Evolutionary conservation across 495 filamentous ascomycete species (phyloP).

Genomic region (Rhypophila decipiens): DNA sequence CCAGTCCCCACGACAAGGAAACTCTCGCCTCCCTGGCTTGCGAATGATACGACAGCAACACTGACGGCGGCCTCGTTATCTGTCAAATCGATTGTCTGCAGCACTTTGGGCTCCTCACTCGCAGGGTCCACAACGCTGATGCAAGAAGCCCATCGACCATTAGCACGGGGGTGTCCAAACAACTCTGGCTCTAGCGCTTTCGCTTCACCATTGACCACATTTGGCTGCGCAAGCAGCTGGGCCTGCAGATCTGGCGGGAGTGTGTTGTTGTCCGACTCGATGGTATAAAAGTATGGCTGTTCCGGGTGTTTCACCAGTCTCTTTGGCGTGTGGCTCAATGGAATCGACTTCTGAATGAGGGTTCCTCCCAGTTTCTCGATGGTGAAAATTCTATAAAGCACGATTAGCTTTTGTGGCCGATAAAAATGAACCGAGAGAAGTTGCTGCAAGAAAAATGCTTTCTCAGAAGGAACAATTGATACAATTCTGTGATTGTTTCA

Average conservation of each 20-base stretch:
- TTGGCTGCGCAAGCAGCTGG: slow-evolving; percentile 59
- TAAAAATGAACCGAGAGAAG: neutral
- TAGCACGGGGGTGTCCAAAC: slow-evolving; percentile 80
- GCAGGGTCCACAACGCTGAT: slow-evolving; percentile 85
- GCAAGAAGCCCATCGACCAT: slow-evolving; percentile 89
- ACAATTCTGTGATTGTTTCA: slow-evolving; percentile 20
- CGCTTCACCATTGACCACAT: slow-evolving; percentile 63
- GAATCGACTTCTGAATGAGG: slow-evolving; percentile 79
- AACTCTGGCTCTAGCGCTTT: slow-evolving; percentile 67
- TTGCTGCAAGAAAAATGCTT: slow-evolving; percentile 18
- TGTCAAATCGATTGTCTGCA: slow-evolving; percentile 71
- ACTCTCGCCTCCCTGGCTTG: slow-evolving; percentile 78
- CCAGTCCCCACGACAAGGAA: slow-evolving; percentile 92
- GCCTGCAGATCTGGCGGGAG: slow-evolving; percentile 67
- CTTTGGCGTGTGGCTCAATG: slow-evolving; percentile 85
- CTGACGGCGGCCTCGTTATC: slow-evolving; percentile 92
- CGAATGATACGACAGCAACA: slow-evolving; percentile 74
- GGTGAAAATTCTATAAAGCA: slow-evolving; percentile 67
- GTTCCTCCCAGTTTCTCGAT: slow-evolving; percentile 83
- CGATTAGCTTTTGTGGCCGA: slow-evolving; percentile 25
- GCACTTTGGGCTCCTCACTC: slow-evolving; percentile 56
- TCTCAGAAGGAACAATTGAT: slow-evolving; percentile 52
- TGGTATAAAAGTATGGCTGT: slow-evolving; percentile 82
- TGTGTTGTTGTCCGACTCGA: slow-evolving; percentile 87
- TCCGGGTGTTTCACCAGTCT: slow-evolving; percentile 84